Evolutionary conservation across 139 green algal species (phyloP).

Genomic region (Pseudopediastrum boryanum): DNA sequence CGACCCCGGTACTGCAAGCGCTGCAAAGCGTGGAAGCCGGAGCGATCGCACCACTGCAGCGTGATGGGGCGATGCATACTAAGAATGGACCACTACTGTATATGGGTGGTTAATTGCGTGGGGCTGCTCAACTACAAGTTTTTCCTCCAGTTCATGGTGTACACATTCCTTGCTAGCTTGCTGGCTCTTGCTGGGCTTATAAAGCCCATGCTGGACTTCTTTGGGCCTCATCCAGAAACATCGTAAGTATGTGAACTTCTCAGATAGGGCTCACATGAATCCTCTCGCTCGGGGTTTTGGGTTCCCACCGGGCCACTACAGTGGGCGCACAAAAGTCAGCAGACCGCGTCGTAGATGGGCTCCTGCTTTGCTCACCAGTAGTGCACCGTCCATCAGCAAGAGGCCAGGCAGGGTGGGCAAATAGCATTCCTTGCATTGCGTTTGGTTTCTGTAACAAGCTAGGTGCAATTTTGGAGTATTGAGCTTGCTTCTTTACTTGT

Average conservation of each 20-base stretch:
- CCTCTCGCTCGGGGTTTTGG: neutral
- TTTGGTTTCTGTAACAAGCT: neutral
- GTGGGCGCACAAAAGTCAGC: too few relatives aligned
- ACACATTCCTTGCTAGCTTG: constrained; percentile 59
- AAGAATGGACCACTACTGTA: constrained; percentile 71
- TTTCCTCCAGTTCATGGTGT: constrained; percentile 94
- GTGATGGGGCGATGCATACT: constrained; percentile 89
- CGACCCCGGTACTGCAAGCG: constrained; percentile 59
- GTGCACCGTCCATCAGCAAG: too few relatives aligned
- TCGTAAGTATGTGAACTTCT: constrained; percentile 6
- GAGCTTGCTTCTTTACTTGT: too few relatives aligned
- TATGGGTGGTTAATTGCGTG: constrained; percentile 89
- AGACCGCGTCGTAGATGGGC: neutral
- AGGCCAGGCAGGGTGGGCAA: too few relatives aligned
- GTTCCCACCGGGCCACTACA: neutral
- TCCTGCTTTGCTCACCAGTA: too few relatives aligned
- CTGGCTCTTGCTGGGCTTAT: constrained; percentile 51
- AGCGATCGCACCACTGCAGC: constrained; percentile 91
- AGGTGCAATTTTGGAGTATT: neutral
- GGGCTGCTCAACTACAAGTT: constrained; percentile 96
- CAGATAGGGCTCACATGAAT: neutral
- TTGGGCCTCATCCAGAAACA: constrained; percentile 44
- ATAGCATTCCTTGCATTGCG: neutral
- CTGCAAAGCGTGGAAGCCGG: constrained; percentile 88
- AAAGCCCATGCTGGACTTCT: constrained; percentile 60